Base-by-base conservation (phyloP, 2,329 filamentous ascomycete genomes). In the Davidsoniella australis region DNA sequence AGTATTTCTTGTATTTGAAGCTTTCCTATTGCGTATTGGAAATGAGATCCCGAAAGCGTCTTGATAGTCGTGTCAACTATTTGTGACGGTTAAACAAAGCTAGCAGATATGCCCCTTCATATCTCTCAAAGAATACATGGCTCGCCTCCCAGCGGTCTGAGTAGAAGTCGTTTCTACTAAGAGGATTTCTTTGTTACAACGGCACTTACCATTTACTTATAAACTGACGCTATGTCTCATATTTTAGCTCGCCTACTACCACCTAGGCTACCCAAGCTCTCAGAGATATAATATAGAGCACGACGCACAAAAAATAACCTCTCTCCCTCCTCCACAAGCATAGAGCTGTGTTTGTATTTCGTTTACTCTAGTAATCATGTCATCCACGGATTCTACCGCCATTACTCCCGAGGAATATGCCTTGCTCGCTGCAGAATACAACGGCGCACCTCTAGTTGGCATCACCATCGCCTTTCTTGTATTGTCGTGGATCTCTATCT, bases 401-500 rank as follows among this genome's bases (percentile, higher is more conserved):
- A 14, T 48, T 8, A 42, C 20, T 23, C 40, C 47, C n/a, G 29
- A 36, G 26, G 39, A 48, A 20, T 41, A 23, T 20, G 29, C 40
- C n/a, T 40, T 40, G n/a, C 57, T 68, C 49, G 56, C 64, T 38
- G 56, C 53, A 29, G 63, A 68, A 53, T 61, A 65, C 56, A 68
- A 68, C 55, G 64, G 64, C 54, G 55, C 51, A 26, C 57, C 59
- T 36, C 56, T 70, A 47, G 57, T 68, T 20, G 58, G 51, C 50
- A 63, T 65, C 23, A 62, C 62, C 39, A 56, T 61, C 37, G 52
- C 60, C 14, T 62, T 71, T 41, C 59, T 71, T 42, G 54, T 54
- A 16, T 53, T 69, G 16, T 68, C 61, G 44, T 69, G 65, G 62
- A 48, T 68, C 10, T 64, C 68, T 24, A 64, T 71, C 37, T 57